Percentiles rank a stretch among this genome's conserved stretches.
phyloP scores from a whole-genome alignment of 2,329 filamentous ascomycete species.

The Cryoendolithus antarcticus region DNA sequence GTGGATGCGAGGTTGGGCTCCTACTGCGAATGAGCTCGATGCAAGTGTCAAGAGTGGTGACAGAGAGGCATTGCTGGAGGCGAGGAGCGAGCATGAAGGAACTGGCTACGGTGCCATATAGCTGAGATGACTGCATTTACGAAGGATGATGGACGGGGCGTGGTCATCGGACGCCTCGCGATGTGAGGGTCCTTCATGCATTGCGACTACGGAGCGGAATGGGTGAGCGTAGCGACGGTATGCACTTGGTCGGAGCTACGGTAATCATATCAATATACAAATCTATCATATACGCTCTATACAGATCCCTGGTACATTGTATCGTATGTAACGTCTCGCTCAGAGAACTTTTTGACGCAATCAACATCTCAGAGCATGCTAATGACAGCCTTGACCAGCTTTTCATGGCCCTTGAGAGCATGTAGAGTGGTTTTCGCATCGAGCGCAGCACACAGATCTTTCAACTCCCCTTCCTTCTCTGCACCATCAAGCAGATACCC shows the following conservation, averaged over 20 bases:
- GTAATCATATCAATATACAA: too few species aligned
- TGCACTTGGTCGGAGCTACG: too few species aligned
- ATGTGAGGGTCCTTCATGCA: too few species aligned
- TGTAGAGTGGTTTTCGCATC: conserved; percentile 56
- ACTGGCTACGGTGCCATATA: neutral
- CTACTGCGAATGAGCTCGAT: conserved; percentile 32
- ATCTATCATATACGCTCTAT: too few species aligned
- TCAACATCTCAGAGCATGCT: conserved; percentile 10
- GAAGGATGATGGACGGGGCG: too few species aligned
- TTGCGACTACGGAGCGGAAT: too few species aligned
- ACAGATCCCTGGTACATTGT: too few species aligned
- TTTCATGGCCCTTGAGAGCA: conserved; percentile 24
- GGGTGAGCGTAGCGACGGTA: too few species aligned
- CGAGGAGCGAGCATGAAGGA: neutral
- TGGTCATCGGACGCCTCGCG: too few species aligned
- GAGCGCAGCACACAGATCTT: conserved; percentile 66
- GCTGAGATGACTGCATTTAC: too few species aligned
- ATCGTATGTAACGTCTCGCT: too few species aligned
- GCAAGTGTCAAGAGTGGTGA: conserved; percentile 1
- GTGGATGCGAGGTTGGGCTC: conserved; percentile 57
- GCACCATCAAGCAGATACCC: conserved; percentile 65
- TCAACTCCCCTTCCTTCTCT: conserved; percentile 58
- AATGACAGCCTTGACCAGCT: conserved; percentile 20
- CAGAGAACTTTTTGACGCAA: too few species aligned
- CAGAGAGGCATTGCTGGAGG: neutral